A percentile compares a stretch with the other conserved stretches of the same genome.
Conservation (phyloP, 2,329 filamentous ascomycete species). For the Colletotrichum karsti region DNA sequence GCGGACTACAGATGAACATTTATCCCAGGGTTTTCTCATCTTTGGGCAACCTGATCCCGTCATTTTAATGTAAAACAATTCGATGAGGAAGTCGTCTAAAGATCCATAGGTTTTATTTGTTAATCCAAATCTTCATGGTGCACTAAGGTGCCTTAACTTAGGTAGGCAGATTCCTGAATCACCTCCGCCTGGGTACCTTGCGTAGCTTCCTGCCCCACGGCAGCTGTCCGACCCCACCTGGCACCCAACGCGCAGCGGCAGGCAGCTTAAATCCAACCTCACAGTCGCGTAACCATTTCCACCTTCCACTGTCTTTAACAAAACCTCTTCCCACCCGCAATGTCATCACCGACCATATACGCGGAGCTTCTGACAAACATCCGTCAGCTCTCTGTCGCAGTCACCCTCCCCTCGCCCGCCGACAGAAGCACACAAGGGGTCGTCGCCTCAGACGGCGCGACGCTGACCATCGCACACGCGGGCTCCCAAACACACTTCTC, state of each 20-base stretch:
- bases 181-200: too few relatives aligned
- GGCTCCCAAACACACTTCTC: conserved; percentile 42
- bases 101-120: too few relatives aligned
- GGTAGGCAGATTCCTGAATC: too few relatives aligned
- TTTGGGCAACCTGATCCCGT: too few relatives aligned
- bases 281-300: not conserved
- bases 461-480: conserved; percentile 58
- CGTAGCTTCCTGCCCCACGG: too few relatives aligned
- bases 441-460: conserved; percentile 53
- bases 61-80: too few relatives aligned
- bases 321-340: not conserved
- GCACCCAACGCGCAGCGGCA: not conserved
- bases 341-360: conserved; percentile 54
- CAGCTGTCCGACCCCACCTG: not conserved
- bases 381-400: conserved; percentile 68
- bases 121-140: too few relatives aligned
- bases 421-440: conserved; percentile 51
- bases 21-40: too few relatives aligned
- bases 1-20: too few relatives aligned
- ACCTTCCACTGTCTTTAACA: not conserved
- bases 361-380: conserved; percentile 73
- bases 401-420: conserved; percentile 54
- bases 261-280: conserved; percentile 1
- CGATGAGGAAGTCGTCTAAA: too few relatives aligned
- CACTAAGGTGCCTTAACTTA: too few relatives aligned